Percentiles rank a stretch among this genome's conserved stretches.
phyloP scores from a whole-genome alignment of 129 eudicot species.

The Flaveria robusta region DNA sequence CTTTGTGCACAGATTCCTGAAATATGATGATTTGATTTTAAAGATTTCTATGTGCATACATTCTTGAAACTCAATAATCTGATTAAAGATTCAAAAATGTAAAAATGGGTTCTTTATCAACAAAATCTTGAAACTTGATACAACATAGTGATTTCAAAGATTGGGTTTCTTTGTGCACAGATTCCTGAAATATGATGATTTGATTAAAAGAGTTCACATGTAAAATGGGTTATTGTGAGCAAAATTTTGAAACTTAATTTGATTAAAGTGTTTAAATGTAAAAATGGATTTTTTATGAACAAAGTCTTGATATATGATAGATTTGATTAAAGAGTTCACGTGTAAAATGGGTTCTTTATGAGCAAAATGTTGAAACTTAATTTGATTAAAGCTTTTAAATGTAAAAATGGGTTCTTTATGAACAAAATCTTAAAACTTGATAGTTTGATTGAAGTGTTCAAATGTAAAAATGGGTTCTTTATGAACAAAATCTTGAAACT shows the following conservation, averaged over 20 bases:
- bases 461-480: not conserved
- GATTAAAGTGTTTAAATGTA: not conserved
- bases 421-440: not conserved
- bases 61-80: no score
- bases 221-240: not conserved
- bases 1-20: not conserved
- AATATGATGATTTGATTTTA: not conserved
- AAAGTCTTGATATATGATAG: not conserved
- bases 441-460: not conserved
- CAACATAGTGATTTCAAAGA: not conserved
- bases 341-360: not conserved
- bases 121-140: not conserved
- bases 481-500: not conserved
- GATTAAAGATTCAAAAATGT: no score
- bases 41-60: no score
- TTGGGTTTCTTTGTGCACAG: not conserved
- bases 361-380: not conserved
- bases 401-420: not conserved
- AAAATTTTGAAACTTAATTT: not conserved
- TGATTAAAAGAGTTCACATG: not conserved
- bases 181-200: not conserved
- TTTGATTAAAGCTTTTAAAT: not conserved
- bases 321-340: not conserved
- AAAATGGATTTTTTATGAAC: not conserved
- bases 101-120: no score